phyloP scores from a whole-genome alignment of 768 basidiomycete species.

The Russula ochroleuca region DNA sequence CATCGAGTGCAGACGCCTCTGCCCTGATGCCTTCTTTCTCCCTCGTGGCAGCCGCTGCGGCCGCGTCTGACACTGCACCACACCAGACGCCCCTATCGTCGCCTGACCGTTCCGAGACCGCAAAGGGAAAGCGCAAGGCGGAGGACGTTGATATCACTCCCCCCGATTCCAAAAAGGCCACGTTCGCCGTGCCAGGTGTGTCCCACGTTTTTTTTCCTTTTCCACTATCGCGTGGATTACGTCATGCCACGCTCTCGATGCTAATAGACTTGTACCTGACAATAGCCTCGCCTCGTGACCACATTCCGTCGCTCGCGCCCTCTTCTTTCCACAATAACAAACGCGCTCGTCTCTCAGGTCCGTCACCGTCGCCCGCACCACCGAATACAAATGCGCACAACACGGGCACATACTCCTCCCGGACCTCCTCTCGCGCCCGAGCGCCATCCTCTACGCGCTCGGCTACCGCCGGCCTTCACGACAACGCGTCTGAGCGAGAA shows the following conservation, averaged over 20 bases:
- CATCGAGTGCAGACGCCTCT: conserved; percentile 7
- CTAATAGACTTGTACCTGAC: neutral
- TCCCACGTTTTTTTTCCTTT: conserved; percentile 23
- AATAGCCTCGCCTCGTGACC: conserved; percentile 32
- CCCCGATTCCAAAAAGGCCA: conserved; percentile 57
- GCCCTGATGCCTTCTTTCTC: conserved; percentile 14
- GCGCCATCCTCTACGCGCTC: conserved; percentile 32
- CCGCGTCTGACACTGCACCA: conserved; percentile 32
- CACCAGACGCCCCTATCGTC: conserved; percentile 22
- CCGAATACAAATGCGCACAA: conserved; percentile 43
- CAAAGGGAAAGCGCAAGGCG: conserved; percentile 66
- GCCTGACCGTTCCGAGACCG: conserved; percentile 33
- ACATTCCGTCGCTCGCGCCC: conserved; percentile 53
- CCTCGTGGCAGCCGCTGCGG: conserved; percentile 27
- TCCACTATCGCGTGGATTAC: conserved; percentile 12
- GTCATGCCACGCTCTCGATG: conserved; percentile 16
- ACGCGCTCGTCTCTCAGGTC: conserved; percentile 54
- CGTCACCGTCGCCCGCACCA: conserved; percentile 36
- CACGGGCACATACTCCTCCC: conserved; percentile 44
- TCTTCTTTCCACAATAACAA: conserved; percentile 66
- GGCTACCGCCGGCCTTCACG: conserved; percentile 21
- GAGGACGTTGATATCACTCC: conserved; percentile 69
- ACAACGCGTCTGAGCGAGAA: conserved; percentile 15
- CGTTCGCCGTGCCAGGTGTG: conserved; percentile 60
- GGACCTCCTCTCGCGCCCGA: conserved; percentile 31